These are phyloP conservation scores for Ceratobasidium theobromae DNA, from an alignment of 1,284 basidiomycete species.

Conservation along the genomic window DNA sequence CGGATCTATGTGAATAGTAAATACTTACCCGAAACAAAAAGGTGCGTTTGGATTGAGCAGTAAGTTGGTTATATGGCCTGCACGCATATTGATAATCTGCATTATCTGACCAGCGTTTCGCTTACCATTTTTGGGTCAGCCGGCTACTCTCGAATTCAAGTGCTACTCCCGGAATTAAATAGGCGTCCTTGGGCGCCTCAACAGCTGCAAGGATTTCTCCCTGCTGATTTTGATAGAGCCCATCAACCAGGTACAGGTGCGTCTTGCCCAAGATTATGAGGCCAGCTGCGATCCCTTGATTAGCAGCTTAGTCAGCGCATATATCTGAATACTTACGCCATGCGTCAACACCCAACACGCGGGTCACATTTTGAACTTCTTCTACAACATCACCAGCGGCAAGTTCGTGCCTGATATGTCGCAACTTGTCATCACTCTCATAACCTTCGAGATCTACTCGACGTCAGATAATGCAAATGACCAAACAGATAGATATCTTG, in stretches of 20 bases:
- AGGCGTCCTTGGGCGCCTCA: conserved; percentile 79
- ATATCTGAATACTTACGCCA: conserved; percentile 60
- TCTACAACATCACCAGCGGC: conserved; percentile 90
- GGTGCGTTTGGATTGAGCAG: conserved; percentile 75
- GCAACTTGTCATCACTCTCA: conserved; percentile 68
- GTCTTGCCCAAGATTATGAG: conserved; percentile 82
- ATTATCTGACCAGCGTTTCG: conserved; percentile 15
- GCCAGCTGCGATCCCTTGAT: conserved; percentile 57
- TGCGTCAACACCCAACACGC: conserved; percentile 84
- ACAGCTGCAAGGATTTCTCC: conserved; percentile 89
- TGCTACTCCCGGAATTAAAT: conserved; percentile 83
- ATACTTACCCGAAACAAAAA: conserved; percentile 68
- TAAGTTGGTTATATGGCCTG: conserved; percentile 79
- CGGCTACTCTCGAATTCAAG: conserved; percentile 77
- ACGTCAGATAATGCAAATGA: neutral
- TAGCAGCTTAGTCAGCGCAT: neutral
- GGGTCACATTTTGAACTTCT: conserved; percentile 82
- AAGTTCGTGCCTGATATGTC: conserved; percentile 78
- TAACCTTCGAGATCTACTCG: conserved; percentile 20
- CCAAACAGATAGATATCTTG: neutral
- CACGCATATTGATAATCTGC: conserved; percentile 27
- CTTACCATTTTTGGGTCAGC: conserved; percentile 75
- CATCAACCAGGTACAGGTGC: conserved; percentile 90
- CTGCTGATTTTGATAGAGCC: conserved; percentile 82
- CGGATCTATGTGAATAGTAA: neutral